phyloP scores from a whole-genome alignment of 805 yeast species.

The Starmerella floricola region DNA sequence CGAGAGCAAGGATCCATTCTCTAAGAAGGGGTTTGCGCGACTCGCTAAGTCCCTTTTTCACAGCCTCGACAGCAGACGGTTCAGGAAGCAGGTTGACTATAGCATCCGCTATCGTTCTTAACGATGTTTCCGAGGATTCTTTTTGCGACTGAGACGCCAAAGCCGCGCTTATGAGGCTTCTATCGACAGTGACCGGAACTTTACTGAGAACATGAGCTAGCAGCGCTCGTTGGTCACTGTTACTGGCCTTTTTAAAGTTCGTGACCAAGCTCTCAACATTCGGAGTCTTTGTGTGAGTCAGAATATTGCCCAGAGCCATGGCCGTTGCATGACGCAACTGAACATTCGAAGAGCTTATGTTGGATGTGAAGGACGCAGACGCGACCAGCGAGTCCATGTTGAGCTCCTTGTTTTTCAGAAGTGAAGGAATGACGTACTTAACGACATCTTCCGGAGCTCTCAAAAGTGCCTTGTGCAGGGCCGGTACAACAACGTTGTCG shows the following conservation, averaged over 20 bases:
- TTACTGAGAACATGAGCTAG: slow-evolving; percentile 37
- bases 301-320: slow-evolving; percentile 27
- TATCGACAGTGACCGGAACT: slow-evolving; percentile 5
- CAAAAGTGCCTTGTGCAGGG: slow-evolving; percentile 58
- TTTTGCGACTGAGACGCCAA: slow-evolving; percentile 47
- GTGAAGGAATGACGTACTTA: slow-evolving; percentile 39
- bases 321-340: slow-evolving; percentile 43
- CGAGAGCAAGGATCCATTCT: slow-evolving; percentile 47
- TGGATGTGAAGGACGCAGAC: slow-evolving; percentile 38
- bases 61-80: slow-evolving; percentile 16
- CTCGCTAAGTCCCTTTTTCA: slow-evolving; percentile 53
- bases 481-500: slow-evolving; percentile 38
- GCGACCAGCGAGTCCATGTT: slow-evolving; percentile 34
- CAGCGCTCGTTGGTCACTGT: slow-evolving; percentile 52
- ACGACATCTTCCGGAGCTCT: slow-evolving; percentile 68
- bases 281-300: slow-evolving; percentile 27
- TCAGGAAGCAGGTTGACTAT: slow-evolving; percentile 28
- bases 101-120: slow-evolving; percentile 39
- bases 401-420: slow-evolving; percentile 33
- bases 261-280: slow-evolving; percentile 45
- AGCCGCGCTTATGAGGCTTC: slow-evolving; percentile 29
- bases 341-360: slow-evolving; percentile 61
- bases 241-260: slow-evolving; percentile 45
- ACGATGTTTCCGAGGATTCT: slow-evolving; percentile 62
- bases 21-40: slow-evolving; percentile 51